Conservation (phyloP, 2,329 filamentous ascomycete species). For the Trichoderma sp. region DNA sequence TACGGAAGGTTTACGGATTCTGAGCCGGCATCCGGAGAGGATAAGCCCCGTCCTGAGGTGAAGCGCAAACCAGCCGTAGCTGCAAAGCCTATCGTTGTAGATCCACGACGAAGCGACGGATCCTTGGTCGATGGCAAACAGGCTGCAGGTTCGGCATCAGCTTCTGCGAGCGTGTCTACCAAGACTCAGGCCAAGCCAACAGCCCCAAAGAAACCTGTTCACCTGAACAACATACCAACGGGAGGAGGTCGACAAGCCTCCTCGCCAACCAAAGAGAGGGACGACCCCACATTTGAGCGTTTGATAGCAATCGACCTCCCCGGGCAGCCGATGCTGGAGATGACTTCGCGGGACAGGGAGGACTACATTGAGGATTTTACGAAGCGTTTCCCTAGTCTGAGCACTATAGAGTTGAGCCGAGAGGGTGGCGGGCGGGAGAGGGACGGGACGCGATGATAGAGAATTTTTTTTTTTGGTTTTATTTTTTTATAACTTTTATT, state of each 20-base stretch:
- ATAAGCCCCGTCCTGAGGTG: constrained; percentile 43
- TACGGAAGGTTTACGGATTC: constrained; percentile 82
- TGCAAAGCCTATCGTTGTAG: constrained; percentile 29
- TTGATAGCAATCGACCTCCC: constrained; percentile 47
- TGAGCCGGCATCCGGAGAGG: constrained; percentile 37
- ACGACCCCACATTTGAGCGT: constrained; percentile 32
- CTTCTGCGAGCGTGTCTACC: constrained; percentile 26
- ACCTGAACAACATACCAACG: constrained; percentile 56
- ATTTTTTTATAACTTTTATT: too few relatives aligned
- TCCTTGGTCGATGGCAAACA: constrained; percentile 12
- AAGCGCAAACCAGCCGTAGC: constrained; percentile 51
- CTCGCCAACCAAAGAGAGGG: constrained; percentile 41
- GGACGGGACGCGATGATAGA: constrained; percentile 30
- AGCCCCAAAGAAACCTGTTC: constrained; percentile 60
- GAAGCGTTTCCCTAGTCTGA: constrained; percentile 81
- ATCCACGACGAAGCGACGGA: constrained; percentile 26
- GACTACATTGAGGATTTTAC: constrained; percentile 72
- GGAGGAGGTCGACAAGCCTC: constrained; percentile 42
- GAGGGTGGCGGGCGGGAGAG: constrained; percentile 41
- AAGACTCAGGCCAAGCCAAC: constrained; percentile 43
- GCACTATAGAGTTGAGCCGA: constrained; percentile 80
- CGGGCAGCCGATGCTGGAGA: constrained; percentile 50
- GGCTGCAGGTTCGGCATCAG: constrained; percentile 23
- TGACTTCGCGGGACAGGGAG: constrained; percentile 57
- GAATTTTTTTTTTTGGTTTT: neutral